Percentiles rank a stretch among this genome's conserved stretches.
Evolutionary conservation across 2,329 filamentous ascomycete genomes (phyloP).

Genomic region (Tolypocladium nubicola): DNA sequence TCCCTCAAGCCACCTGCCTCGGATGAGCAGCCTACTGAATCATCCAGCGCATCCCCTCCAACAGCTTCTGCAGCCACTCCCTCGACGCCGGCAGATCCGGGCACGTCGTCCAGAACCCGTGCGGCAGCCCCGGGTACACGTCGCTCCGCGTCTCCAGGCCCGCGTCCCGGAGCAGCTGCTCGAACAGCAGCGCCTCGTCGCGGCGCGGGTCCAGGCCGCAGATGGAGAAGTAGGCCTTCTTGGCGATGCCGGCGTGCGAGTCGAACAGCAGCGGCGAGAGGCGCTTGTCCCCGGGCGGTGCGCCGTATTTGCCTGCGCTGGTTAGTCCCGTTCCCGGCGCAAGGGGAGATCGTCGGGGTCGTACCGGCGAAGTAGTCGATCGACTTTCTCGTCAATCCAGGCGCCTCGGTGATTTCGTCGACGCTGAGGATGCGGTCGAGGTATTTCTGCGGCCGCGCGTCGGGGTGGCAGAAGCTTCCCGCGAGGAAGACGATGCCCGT

Average conservation of each 20-base stretch:
- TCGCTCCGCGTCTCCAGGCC: conserved; percentile 25
- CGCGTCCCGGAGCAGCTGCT: conserved; percentile 21
- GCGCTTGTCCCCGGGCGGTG: conserved; percentile 22
- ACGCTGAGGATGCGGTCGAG: conserved; percentile 20
- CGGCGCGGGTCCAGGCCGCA: conserved; percentile 35
- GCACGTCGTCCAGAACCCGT: conserved; percentile 30
- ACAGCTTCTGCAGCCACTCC: conserved; percentile 17
- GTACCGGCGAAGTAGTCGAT: conserved; percentile 22
- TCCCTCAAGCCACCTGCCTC: no score
- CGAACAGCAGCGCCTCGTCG: conserved; percentile 37
- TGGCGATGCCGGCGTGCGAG: conserved; percentile 17
- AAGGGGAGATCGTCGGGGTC: no score
- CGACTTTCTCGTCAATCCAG: conserved; percentile 22
- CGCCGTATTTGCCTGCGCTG: conserved; percentile 12
- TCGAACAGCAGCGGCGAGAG: conserved; percentile 26
- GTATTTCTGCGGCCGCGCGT: conserved; percentile 27
- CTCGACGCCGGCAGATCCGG: conserved; percentile 17
- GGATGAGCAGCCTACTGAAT: neutral
- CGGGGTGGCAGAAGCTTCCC: conserved; percentile 28
- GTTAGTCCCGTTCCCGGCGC: neutral
- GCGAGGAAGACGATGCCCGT: conserved; percentile 36
- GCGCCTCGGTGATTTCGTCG: conserved; percentile 23
- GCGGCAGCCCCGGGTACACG: conserved; percentile 28
- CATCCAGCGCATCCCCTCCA: conserved; percentile 13
- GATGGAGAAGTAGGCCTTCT: conserved; percentile 32